Evolutionary conservation across 345 rosid genomes (phyloP).

Genomic region (Geranium rotundifolium): DNA sequence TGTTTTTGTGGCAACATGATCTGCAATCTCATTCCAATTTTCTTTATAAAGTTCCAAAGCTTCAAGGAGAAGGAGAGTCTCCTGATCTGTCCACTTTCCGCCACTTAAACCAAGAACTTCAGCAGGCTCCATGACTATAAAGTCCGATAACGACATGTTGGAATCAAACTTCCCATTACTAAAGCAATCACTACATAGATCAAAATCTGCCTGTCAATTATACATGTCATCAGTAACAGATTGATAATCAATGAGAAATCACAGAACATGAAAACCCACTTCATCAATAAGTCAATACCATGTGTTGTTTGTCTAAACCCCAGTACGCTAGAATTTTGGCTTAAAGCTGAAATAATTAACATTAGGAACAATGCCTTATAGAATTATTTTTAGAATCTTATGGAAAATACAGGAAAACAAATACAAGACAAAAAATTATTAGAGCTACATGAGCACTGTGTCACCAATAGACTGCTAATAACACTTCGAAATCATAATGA

Average conservation of each 20-base stretch:
- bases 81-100: conserved; percentile 99
- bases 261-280: background rate
- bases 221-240: conserved; percentile 14
- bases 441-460: too few relatives aligned
- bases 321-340: background rate
- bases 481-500: too few relatives aligned
- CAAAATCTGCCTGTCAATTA: conserved; percentile 95
- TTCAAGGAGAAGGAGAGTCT: conserved; percentile 96
- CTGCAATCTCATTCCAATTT: conserved; percentile 97
- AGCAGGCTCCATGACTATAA: conserved; percentile 93
- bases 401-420: background rate
- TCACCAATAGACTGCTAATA: too few relatives aligned
- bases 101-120: conserved; percentile 70
- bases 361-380: too few relatives aligned
- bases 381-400: background rate
- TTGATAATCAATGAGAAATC: conserved; percentile 4
- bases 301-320: background rate
- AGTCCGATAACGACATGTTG: conserved; percentile 84
- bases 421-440: background rate
- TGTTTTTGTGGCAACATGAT: conserved; percentile 97
- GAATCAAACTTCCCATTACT: conserved; percentile 75
- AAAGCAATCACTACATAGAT: conserved; percentile 92
- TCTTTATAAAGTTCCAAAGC: conserved; percentile 92
- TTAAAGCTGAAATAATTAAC: background rate
- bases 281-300: background rate